These are phyloP conservation scores for Phytomonas francai DNA, from an alignment of 208 protist genomes.

Conservation along the genomic window DNA sequence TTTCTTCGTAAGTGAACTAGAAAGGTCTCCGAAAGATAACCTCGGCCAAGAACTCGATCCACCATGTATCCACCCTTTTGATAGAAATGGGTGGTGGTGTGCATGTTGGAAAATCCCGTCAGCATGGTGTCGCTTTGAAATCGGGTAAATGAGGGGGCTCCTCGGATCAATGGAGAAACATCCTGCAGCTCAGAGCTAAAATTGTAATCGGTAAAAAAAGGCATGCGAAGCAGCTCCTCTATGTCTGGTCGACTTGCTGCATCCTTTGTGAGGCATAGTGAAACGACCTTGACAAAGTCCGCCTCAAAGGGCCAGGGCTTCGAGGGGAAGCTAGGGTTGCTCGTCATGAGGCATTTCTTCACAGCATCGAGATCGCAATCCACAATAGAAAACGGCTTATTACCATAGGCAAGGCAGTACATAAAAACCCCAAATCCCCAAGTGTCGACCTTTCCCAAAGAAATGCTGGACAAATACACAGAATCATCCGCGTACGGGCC, in stretches of 20 bases:
- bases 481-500: slow-evolving; percentile 26
- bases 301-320: slow-evolving; percentile 35
- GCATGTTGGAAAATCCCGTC: slow-evolving; percentile 5
- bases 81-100: slow-evolving; percentile 4
- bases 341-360: slow-evolving; percentile 22
- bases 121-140: slow-evolving; percentile 8
- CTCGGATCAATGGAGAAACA: neutral
- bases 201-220: slow-evolving; percentile 46
- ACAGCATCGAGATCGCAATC: slow-evolving; percentile 50
- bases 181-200: slow-evolving; percentile 15
- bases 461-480: slow-evolving; percentile 5
- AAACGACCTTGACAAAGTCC: slow-evolving; percentile 48
- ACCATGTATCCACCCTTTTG: slow-evolving; percentile 39
- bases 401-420: slow-evolving; percentile 73
- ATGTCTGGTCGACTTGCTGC: slow-evolving; percentile 44
- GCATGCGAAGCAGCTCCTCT: slow-evolving; percentile 37
- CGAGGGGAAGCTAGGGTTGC: slow-evolving; percentile 30
- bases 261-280: slow-evolving; percentile 45
- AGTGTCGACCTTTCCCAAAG: slow-evolving; percentile 47
- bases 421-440: slow-evolving; percentile 81
- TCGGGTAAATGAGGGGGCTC: neutral
- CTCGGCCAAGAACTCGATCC: slow-evolving; percentile 34
- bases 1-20: slow-evolving; percentile 46
- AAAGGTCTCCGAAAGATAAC: slow-evolving; percentile 48
- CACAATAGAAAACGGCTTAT: slow-evolving; percentile 49